Base-by-base conservation (phyloP, 2,329 filamentous ascomycete genomes). In the Diaporthe citriasiana region DNA sequence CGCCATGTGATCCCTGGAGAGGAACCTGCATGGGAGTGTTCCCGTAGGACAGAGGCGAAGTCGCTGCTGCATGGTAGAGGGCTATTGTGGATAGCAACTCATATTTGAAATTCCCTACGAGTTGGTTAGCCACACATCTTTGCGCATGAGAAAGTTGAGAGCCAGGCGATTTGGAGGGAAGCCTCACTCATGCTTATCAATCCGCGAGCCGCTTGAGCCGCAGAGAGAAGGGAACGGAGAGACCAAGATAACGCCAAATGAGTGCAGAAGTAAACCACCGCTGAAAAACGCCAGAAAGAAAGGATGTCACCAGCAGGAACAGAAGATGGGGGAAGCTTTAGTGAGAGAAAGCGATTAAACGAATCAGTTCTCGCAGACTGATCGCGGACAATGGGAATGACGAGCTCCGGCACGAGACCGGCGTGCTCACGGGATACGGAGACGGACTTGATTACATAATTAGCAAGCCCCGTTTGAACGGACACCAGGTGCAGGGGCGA, bases 1-100 rank as follows among this genome's bases (percentile, higher is more conserved):
- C 93, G 33, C 93, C 93, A 27, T 76, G 78, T 17, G 73, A 25
- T 33, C 74, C 74, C n/a, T 68, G 70, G 38, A 76, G 63, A 2
- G 70, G 30, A 1, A 55, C 50, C 30, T 63, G 59, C 3, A 63
- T 4, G 40, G 40, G 57, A 12, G 15, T 35, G 12, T 72, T 22
- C 45, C 45, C 38, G 9, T 38, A 42, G 17, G 74, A 65, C 35
- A 71, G 38, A 30, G 74, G 71, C 60, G 68, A 50, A 12, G 59
- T 68, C 35, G n/a, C 66, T 22, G 72, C 53, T 25, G 33, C 53
- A 51, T 68, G 30, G 1, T 74, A 73, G 10, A 75, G 35, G 42
- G 56, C 53, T 60, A 74, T 30, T 53, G 68, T 17, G 1, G 47
- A 70, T 17, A 69, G 33, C 57, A 75, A 33, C 3, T 71, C 71